Conservation (phyloP, 257 asterid species). For the Orobanche coerulescens region DNA sequence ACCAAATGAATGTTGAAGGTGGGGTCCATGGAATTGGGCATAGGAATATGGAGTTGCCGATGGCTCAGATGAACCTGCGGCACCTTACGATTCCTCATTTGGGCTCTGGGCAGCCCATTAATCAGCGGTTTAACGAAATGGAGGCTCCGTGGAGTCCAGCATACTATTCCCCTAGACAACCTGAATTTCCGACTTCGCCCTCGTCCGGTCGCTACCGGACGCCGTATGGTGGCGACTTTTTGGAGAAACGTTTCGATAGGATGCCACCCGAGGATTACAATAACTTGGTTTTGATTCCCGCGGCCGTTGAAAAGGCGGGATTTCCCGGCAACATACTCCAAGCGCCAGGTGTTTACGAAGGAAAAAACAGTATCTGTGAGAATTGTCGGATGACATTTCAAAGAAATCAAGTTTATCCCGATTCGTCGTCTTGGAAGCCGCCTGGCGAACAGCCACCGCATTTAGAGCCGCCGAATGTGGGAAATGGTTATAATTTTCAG, state of each 20-base stretch:
- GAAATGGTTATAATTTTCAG: constrained; percentile 62
- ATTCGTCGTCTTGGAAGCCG: constrained; percentile 40
- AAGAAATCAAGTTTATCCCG: constrained; percentile 55
- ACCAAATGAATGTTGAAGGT: constrained; percentile 68
- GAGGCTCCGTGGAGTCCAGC: constrained; percentile 99
- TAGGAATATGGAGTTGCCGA: constrained; percentile 54
- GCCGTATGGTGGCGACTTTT: constrained; percentile 53
- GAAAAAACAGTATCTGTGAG: constrained; percentile 59
- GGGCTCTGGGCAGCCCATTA: constrained; percentile 51
- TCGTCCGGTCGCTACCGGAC: constrained; percentile 57
- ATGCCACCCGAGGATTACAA: constrained; percentile 51
- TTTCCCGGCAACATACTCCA: constrained; percentile 70
- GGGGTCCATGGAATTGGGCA: constrained; percentile 38
- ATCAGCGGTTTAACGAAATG: constrained; percentile 68
- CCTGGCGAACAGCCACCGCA: constrained; percentile 50
- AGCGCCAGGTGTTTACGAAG: constrained; percentile 48
- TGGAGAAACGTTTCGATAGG: constrained; percentile 49
- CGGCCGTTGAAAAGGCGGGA: constrained; percentile 52
- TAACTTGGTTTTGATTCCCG: constrained; percentile 43
- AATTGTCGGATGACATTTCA: constrained; percentile 52
- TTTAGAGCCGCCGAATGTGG: constrained; percentile 43
- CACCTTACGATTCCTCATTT: constrained; percentile 66
- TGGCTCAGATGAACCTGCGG: constrained; percentile 60
- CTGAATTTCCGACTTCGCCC: constrained; percentile 85
- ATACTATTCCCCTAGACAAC: constrained; percentile 82